These are phyloP conservation scores for Babesia divergens DNA, from an alignment of 169 alveolate genomes.

Conservation along the genomic window DNA sequence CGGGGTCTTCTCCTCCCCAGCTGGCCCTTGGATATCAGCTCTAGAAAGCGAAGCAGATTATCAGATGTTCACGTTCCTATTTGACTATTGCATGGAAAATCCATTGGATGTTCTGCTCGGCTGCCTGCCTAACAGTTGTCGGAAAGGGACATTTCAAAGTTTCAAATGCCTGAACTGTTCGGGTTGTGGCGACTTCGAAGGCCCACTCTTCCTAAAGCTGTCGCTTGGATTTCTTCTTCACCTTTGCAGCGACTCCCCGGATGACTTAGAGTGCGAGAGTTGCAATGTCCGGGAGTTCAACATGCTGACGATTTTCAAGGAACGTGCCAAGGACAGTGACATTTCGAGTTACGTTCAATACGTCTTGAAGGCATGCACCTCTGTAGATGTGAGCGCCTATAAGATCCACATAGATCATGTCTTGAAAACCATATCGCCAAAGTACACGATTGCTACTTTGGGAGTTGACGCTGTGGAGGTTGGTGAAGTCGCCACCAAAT, in stretches of 20 bases:
- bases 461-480: not conserved
- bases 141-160: not conserved
- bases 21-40: not conserved
- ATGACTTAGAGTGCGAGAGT: slow-evolving; percentile 11
- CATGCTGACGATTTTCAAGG: not conserved
- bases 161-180: slow-evolving; percentile 36
- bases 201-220: slow-evolving; percentile 7
- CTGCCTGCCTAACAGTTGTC: not conserved
- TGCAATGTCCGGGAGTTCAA: not conserved
- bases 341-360: not conserved
- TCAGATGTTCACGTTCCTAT: slow-evolving; percentile 8
- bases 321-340: not conserved
- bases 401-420: not conserved
- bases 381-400: not conserved
- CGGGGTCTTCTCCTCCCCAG: not conserved
- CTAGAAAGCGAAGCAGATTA: not conserved
- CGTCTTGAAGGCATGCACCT: not conserved
- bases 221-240: slow-evolving; percentile 8
- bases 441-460: not conserved
- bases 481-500: no score
- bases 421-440: not conserved
- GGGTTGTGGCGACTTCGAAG: slow-evolving; percentile 4
- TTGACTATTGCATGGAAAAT: not conserved
- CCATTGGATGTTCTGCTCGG: slow-evolving; percentile 29
- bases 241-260: not conserved